A percentile compares a stretch with the other conserved stretches of the same genome.
Conservation (phyloP, 106 monocot species). For the Narthecium ossifragum region DNA sequence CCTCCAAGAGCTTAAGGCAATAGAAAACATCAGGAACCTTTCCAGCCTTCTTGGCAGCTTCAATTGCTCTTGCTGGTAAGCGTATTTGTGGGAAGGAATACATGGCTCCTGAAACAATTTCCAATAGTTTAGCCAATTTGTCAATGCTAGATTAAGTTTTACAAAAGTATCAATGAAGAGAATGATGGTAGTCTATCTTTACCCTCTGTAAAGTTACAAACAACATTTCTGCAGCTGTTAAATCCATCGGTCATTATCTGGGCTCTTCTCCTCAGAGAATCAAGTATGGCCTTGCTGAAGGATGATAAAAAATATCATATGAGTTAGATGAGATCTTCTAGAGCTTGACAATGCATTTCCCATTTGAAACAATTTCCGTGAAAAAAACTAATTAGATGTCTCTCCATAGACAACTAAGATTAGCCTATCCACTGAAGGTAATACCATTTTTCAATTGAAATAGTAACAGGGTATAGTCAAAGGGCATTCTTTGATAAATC, state of each 20-base stretch:
- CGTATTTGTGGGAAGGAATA: constrained; percentile 98
- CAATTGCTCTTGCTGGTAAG: constrained; percentile 80
- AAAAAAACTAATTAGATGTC: too few species aligned
- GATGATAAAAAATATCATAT: constrained; percentile 1
- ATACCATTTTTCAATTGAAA: too few species aligned
- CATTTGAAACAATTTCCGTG: too few species aligned
- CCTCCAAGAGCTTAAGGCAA: constrained; percentile 96
- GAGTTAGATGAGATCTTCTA: too few species aligned
- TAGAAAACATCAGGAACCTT: constrained; percentile 98
- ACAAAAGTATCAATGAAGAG: background rate
- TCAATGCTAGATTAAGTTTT: background rate
- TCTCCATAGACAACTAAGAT: too few species aligned
- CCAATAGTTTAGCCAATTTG: background rate
- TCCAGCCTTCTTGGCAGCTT: constrained; percentile 85
- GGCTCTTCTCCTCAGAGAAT: constrained; percentile 87
- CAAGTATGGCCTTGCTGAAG: constrained; percentile 75
- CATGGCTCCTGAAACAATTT: constrained; percentile 75
- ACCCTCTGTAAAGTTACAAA: constrained; percentile 98
- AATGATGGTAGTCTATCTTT: background rate
- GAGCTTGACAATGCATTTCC: too few species aligned
- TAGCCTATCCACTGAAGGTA: too few species aligned
- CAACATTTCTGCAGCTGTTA: constrained; percentile 95
- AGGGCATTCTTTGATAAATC: too few species aligned
- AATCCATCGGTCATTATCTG: constrained; percentile 97
- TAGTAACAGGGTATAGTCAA: too few species aligned